Base-by-base conservation (phyloP, 371 early-diverging fungal species). In the Choanephora cucurbitarum region DNA sequence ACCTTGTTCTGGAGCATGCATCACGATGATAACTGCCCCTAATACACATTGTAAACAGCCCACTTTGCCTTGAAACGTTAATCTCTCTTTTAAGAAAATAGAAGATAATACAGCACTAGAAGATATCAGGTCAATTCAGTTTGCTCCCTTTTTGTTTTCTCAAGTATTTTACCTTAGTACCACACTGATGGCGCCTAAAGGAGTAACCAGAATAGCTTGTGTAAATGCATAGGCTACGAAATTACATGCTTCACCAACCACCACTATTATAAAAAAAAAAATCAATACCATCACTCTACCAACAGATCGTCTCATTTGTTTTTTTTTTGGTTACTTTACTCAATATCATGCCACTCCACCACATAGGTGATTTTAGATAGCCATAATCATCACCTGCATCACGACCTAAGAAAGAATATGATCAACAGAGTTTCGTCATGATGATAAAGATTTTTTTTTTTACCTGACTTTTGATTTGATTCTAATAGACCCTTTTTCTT, bases 201-300 rank as follows among this genome's bases (percentile, higher is more conserved):
- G 97, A 15, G 97, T 96, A 11, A 97, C 95, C 41, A 96, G 61
- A 41, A 97, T 92, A 6, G 97, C 97, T 4, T 93, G 95, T 7
- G 97, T 92, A 73, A 90, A 96, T n/a, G 94, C 86, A 67, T 96
- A 97, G 10, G 97, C 97, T 1, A 92, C 86, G 77, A 97, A 96
- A 73, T 97, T 97, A 64, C 90, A 87, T 18, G 89, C 68, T 71
- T 97, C 97, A 15, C 97, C 97, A 41, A 93, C 56, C 32, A 81
- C 75, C 87, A 86, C 87, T 86, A 60, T 11, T n/a, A 42, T 41
- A 13, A 19, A 43, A 17, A 52, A 5, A 24, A 23, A 18, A 40
- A 21, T 17, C 39, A 18, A 43, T 56, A 8, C n/a, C n/a, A n/a
- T n/a, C n/a, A n/a, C n/a, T n/a, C n/a, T n/a, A n/a, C n/a, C n/a